Conservation (phyloP, 164 flowering plant genomes). For the Dillenia suffruticosa region DNA sequence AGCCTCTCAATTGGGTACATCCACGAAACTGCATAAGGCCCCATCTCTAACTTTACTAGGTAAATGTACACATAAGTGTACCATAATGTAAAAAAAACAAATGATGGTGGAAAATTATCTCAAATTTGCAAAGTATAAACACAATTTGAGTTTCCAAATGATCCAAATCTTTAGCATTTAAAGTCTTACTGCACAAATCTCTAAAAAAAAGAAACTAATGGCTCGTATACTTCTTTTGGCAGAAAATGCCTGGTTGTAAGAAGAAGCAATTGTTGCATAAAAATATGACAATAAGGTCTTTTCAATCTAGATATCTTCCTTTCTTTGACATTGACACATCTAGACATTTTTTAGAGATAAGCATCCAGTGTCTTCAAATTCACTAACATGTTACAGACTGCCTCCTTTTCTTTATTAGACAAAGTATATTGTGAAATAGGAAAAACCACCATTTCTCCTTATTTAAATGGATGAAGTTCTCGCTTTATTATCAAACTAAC, state of each 20-base stretch:
- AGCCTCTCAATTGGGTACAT: too few relatives aligned
- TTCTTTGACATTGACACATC: conserved; percentile 3
- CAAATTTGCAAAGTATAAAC: too few relatives aligned
- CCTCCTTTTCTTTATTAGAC: conserved; percentile 2
- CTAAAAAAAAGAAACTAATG: background rate
- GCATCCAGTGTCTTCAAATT: background rate
- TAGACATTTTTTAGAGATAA: background rate
- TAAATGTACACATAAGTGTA: too few relatives aligned
- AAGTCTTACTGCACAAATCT: too few relatives aligned
- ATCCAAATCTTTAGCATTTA: too few relatives aligned
- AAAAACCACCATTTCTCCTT: background rate
- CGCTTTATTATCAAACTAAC: background rate
- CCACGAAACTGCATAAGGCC: too few relatives aligned
- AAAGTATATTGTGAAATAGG: background rate
- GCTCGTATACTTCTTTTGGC: background rate
- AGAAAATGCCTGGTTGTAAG: background rate
- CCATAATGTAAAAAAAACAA: too few relatives aligned
- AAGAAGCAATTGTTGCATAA: background rate
- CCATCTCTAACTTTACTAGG: too few relatives aligned
- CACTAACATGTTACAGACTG: background rate
- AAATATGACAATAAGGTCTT: conserved; percentile 1
- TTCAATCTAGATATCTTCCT: background rate
- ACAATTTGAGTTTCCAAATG: too few relatives aligned
- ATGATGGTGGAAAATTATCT: too few relatives aligned
- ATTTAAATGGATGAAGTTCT: background rate